Base-by-base conservation (phyloP, 2,329 filamentous ascomycete genomes). In the Pseudohalonectria lignicola region DNA sequence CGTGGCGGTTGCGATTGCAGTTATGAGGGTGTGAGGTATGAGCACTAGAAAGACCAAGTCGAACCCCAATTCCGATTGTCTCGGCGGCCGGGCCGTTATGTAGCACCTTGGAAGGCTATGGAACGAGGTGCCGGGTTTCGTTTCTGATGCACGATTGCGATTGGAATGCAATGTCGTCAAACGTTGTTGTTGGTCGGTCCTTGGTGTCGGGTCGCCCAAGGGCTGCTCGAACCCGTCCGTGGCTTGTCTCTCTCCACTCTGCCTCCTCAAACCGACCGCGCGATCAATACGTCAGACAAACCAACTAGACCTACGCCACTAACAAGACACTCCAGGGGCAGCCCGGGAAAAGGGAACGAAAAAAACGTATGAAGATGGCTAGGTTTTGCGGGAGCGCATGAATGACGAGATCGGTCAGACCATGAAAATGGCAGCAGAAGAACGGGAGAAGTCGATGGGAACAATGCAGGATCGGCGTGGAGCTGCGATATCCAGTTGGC, bases 381-480 rank as follows among this genome's bases (percentile, higher is more conserved):
- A 34, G 32, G 32, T 18, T 21, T 10, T 34, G 17, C 10, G 25
- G 35, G 7, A 21, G 43, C 48, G 52, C 52, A 53, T 53, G 31
- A 51, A 50, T 41, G 45, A 49, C 44, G 45, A 51, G 44, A 49
- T 48, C 47, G 49, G 37, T 44, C 43, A 45, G 44, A 43, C 42
- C 38, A 46, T 42, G 43, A 45, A 37, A 41, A 39, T 40, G 35
- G 31, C 37, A 36, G 34, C 29, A 37, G 36, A 46, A 41, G 12
- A 15, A 26, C 43, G 43, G 43, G 31, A 45, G 39, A 44, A 43
- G 37, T 39, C 39, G 39, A 18, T n/a, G 23, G 16, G 36, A 37
- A 33, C 21, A 42, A 47, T 42, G 42, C 41, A 25, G 36, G 39
- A 45, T 39, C 31, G 36, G 28, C 40, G 39, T 11, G 29, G 20